Evolutionary conservation across 257 asterid genomes (phyloP).

Genomic region (Nicotiana otophora): DNA sequence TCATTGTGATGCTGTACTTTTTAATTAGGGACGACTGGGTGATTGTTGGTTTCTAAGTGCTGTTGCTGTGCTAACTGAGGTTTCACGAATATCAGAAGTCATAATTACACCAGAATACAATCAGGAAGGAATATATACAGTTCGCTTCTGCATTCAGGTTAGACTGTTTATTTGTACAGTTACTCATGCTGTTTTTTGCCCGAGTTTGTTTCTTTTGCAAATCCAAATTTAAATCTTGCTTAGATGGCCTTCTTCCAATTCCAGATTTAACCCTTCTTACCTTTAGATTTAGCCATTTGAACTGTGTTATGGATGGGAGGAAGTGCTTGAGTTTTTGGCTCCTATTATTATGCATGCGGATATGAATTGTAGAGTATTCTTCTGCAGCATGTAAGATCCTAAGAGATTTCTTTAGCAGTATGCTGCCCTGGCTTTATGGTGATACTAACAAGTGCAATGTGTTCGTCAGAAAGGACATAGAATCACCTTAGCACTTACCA

Average conservation of each 20-base stretch:
- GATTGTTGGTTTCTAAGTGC: constrained; percentile 99
- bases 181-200: background rate
- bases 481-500: background rate
- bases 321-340: background rate
- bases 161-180: constrained; percentile 10
- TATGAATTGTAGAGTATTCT: background rate
- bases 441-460: background rate
- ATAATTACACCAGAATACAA: constrained; percentile 89
- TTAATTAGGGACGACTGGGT: constrained; percentile 86
- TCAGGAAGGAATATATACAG: constrained; percentile 92
- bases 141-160: constrained; percentile 98
- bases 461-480: background rate
- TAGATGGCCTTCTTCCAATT: background rate
- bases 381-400: background rate
- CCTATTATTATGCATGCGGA: no score
- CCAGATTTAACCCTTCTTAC: background rate
- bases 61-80: constrained; percentile 96
- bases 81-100: constrained; percentile 86
- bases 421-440: background rate
- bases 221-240: background rate
- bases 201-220: background rate
- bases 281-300: background rate
- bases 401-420: background rate
- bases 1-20: constrained; percentile 19
- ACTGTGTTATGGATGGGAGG: background rate